Base-by-base conservation (phyloP, 306 rosid genomes). In the Prosopis cineraria region DNA sequence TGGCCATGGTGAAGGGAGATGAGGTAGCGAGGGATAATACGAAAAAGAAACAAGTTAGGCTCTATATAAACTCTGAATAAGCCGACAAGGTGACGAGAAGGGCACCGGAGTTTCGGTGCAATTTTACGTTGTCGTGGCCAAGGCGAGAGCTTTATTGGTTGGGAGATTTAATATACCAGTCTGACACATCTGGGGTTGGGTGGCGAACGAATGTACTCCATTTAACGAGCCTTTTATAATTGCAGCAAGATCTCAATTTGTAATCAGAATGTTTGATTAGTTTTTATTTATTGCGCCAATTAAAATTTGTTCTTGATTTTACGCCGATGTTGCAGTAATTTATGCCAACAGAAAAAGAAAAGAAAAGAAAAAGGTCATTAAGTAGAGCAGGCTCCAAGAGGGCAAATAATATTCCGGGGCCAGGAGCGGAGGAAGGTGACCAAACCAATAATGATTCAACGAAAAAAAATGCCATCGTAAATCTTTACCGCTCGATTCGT, bases 1-100 rank as follows among this genome's bases (percentile, higher is more conserved):
- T 76, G 48, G 78, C 78, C 82, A 71, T 79, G 66, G 65, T 14
- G 33, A 22, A 66, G 48, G 33, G 31, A 20, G 76, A 7, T 2
- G 6, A 68, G 17, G 27, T 2, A 10, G 13, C 22, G 39, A 39
- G 19, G 33, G 0, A 5, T 24, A 22, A 59, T 58, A 13, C 29
- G 37, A 59, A 17, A 66, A 20, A 12, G 33, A 22, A 22, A 6
- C 55, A 16, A 12, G 71, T 10, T 8, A 39, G 30, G 9, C 1
- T 67, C 20, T 65, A 36, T 19, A 34, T 58, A 0, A 27, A 11
- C 33, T 56, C 0, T 11, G 24, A 13, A 25, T 24, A 0, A 20
- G 29, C n/a, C n/a, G n/a, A n/a, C n/a, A 3, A 8, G 62, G 50
- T 2, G 12, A 3, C 27, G 8, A 22, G 7, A 50, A 19, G 7